A percentile compares a stretch with the other conserved stretches of the same genome.
Evolutionary conservation across 495 filamentous ascomycete species (phyloP).

Genomic region (Schizothecium vesticola): DNA sequence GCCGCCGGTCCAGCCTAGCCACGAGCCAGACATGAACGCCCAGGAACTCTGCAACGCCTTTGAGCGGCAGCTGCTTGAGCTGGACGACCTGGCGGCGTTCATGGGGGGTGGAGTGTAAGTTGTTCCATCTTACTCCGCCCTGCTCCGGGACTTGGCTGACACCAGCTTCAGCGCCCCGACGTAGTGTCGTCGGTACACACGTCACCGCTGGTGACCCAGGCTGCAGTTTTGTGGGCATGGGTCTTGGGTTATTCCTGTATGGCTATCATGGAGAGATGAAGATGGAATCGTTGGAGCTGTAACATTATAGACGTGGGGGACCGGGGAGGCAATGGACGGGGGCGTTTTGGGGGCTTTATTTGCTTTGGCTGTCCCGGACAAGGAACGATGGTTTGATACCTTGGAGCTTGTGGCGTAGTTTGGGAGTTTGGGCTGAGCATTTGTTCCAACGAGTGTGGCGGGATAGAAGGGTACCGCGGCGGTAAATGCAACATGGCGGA

Average conservation of each 20-base stretch:
- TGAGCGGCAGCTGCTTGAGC: constrained; percentile 45
- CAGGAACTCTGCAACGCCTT: constrained; percentile 45
- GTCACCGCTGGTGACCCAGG: no score
- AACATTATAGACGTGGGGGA: background rate
- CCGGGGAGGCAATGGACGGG: background rate
- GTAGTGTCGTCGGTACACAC: constrained; percentile 6
- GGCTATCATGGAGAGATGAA: background rate
- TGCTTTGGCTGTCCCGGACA: background rate
- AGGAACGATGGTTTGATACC: background rate
- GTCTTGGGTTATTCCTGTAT: background rate
- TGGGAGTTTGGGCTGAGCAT: background rate
- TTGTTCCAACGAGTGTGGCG: background rate
- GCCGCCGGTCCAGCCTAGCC: constrained; percentile 5
- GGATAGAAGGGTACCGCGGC: background rate
- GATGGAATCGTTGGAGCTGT: background rate
- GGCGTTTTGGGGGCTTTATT: background rate
- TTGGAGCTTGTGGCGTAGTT: background rate
- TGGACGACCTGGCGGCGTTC: constrained; percentile 48
- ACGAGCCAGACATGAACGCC: constrained; percentile 43
- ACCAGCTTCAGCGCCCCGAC: constrained; percentile 17
- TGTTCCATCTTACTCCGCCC: constrained; percentile 1
- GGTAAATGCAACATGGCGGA: no score
- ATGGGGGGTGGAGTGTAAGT: constrained; percentile 49
- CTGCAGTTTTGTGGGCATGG: background rate
- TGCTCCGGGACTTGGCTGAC: constrained; percentile 10